Conservation (phyloP, 1,284 basidiomycete species). For the Pyrrhoderma noxium region DNA sequence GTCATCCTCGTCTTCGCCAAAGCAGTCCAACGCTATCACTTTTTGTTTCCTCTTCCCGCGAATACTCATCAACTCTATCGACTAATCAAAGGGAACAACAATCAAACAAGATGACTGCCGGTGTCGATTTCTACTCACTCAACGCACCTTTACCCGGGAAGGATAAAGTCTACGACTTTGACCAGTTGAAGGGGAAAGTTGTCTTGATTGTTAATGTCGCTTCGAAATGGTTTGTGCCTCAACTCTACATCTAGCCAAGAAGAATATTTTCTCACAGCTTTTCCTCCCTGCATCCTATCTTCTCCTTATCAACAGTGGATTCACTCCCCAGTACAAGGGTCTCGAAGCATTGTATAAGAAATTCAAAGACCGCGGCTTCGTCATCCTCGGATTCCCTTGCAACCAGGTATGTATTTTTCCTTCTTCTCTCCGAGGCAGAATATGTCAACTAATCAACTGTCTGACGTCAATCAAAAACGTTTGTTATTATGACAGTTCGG, state of each 20-base stretch:
- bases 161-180: slow-evolving; percentile 50
- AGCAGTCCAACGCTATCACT: no score
- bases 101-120: slow-evolving; percentile 4
- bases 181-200: slow-evolving; percentile 65
- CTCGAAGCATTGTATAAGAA: slow-evolving; percentile 81
- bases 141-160: slow-evolving; percentile 49
- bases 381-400: slow-evolving; percentile 86
- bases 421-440: not conserved
- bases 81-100: not conserved
- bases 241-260: not conserved
- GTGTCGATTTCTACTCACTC: slow-evolving; percentile 47
- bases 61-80: not conserved
- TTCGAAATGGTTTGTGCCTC: slow-evolving; percentile 56
- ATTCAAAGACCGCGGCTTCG: slow-evolving; percentile 69
- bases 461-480: not conserved
- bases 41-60: no score
- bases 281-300: no score
- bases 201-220: slow-evolving; percentile 71
- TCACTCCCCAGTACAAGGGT: slow-evolving; percentile 84
- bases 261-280: no score
- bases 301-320: slow-evolving; percentile 54
- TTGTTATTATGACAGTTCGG: slow-evolving; percentile 44
- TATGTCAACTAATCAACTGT: not conserved
- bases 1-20: no score
- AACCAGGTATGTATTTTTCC: slow-evolving; percentile 60